phyloP scores from a whole-genome alignment of 2,329 filamentous ascomycete genomes.

The Stemphylium beticola region DNA sequence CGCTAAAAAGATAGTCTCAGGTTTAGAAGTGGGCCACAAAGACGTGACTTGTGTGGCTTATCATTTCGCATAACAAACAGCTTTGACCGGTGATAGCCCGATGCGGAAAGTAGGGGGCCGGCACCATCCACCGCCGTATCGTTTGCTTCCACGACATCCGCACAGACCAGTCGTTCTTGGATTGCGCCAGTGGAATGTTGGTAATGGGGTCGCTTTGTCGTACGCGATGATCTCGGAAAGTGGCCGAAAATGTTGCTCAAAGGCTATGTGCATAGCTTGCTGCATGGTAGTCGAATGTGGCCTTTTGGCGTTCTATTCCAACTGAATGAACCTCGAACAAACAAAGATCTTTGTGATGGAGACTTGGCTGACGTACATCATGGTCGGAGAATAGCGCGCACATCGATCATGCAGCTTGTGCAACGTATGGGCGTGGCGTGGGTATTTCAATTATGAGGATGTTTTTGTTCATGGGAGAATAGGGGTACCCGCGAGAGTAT shows the following conservation, averaged over 20 bases:
- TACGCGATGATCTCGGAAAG: slow-evolving; percentile 29
- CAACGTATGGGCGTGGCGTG: background rate
- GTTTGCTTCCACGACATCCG: slow-evolving; percentile 34
- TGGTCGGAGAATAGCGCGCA: background rate
- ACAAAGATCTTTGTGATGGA: slow-evolving; percentile 1
- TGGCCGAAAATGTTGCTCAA: slow-evolving; percentile 28
- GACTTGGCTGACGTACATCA: background rate
- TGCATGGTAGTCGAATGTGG: slow-evolving; percentile 11
- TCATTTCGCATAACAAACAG: slow-evolving; percentile 27
- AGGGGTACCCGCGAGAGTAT: background rate
- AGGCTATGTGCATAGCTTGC: slow-evolving; percentile 28
- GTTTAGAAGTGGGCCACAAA: slow-evolving; percentile 26
- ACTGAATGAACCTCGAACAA: background rate
- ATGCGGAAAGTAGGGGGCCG: slow-evolving; percentile 25
- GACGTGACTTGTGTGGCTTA: slow-evolving; percentile 16
- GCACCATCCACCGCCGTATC: slow-evolving; percentile 21
- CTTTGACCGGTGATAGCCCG: slow-evolving; percentile 27
- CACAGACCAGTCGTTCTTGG: slow-evolving; percentile 47
- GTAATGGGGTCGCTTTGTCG: slow-evolving; percentile 39
- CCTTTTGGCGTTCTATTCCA: background rate
- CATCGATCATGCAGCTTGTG: background rate
- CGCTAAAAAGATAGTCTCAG: slow-evolving; percentile 17
- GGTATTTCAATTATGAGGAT: background rate
- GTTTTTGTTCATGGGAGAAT: background rate
- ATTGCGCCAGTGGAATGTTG: slow-evolving; percentile 26